These are phyloP conservation scores for Camellia granthamiana DNA, from an alignment of 148 eudicot species.

Conservation along the genomic window DNA sequence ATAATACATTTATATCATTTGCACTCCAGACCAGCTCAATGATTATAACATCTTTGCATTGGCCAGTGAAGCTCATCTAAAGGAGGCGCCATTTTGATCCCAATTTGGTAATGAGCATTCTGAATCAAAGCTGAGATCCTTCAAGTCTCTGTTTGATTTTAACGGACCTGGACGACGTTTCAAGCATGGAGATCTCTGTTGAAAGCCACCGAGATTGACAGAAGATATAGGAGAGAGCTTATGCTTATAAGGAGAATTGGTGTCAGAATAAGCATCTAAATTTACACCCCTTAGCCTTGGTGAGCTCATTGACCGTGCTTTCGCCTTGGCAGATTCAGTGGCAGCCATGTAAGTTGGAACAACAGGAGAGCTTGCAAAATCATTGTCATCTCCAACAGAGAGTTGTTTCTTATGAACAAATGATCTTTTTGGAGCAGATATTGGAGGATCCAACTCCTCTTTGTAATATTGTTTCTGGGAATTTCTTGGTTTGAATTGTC, in stretches of 20 bases:
- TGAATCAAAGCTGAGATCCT: conserved; percentile 25
- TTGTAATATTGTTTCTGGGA: conserved; percentile 9
- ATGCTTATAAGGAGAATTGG: conserved; percentile 61
- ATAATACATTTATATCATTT: too few species aligned
- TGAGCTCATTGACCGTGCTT: conserved; percentile 52
- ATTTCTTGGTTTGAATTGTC: conserved; percentile 25
- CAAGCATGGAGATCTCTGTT: conserved; percentile 51
- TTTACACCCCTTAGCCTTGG: conserved; percentile 52
- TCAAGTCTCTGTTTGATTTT: conserved; percentile 26
- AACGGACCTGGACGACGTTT: conserved; percentile 31
- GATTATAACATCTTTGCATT: too few species aligned
- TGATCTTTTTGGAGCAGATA: conserved; percentile 38
- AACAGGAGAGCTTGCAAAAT: conserved; percentile 33
- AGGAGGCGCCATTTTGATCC: neutral
- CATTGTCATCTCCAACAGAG: conserved; percentile 34
- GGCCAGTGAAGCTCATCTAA: conserved; percentile 11
- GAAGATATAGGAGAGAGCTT: conserved; percentile 68
- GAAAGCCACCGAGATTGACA: conserved; percentile 30
- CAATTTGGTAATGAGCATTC: conserved; percentile 23
- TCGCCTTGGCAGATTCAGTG: conserved; percentile 70
- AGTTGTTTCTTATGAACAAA: conserved; percentile 45
- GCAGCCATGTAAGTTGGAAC: conserved; percentile 80
- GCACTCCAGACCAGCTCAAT: too few species aligned
- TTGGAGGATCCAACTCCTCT: conserved; percentile 25
- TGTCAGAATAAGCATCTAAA: conserved; percentile 46